Base-by-base conservation (phyloP, 2,329 filamentous ascomycete species). In the Pseudofabraea citricarpa region DNA sequence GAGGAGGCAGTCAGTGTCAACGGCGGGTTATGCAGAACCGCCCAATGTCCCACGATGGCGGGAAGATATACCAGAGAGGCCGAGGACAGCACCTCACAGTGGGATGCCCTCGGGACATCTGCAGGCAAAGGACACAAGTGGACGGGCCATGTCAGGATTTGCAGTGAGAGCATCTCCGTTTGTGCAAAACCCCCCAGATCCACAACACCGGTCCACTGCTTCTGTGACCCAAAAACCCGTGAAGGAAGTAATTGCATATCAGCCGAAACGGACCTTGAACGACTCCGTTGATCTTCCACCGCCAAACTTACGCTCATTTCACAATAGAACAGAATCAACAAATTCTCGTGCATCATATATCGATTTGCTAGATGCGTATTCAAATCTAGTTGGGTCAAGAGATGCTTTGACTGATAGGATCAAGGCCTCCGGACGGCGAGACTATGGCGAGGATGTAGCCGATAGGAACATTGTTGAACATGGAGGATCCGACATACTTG, bases 371-470 rank as follows among this genome's bases (percentile, higher is more conserved):
- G 79, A 82, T 49, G 78, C 77, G 0, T 73, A 77, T 46, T 74
- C 74, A 1, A 71, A 67, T 20, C 64, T 81, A 29, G 70, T 59
- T 21, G 68, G 70, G 0, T 62, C 66, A 13, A 37, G 36, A 33
- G 66, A 66, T 29, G 64, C 64, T 16, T 20, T 69, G 62, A 64
- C 37, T 63, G 64, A 51, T 8, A 67, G 75, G 13, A 53, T 79
- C 3, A 59, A 69, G 43, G 75, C 77, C 1, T 56, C 73, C 1
- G 77, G 77, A 2, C 64, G 66, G 0, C 67, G 70, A 33, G 71
- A 76, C 39, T 82, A 79, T 51, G 79, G 74, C n/a, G 81, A 85
- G 56, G 79, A 83, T 55, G 77, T 83, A 2, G 79, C 78, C 2
- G 77, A 82, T 50, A 69, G 81, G 24, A 84, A 84, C 48, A 50